Base-by-base conservation (phyloP, 208 protist genomes). In the Tetramitus jugosus region DNA sequence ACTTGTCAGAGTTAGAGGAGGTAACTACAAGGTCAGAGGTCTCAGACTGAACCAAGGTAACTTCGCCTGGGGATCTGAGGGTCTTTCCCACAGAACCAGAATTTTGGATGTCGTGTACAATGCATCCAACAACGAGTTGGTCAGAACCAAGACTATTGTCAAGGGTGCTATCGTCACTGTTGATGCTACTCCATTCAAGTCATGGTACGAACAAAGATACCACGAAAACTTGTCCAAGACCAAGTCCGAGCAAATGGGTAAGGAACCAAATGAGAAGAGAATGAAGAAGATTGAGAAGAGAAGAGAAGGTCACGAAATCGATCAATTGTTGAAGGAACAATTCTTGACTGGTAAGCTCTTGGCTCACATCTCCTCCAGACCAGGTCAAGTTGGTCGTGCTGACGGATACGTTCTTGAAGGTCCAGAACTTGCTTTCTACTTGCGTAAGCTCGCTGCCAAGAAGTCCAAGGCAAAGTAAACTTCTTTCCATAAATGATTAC, bases 21-120 rank as follows among this genome's bases (percentile, higher is more conserved):
- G 97, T 78, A 96, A 98, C 93, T 89, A 90, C 82, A 99, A 99
- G 90, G 92, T 94, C 83, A 92, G 98, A 80, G 98, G 95, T 67
- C 91, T 99, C 43, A 95, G 97, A 85, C 91, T 99, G 7, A 95
- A 99, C 67, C 91, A 84, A 80, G 97, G 97, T 82, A 99, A 98
- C 91, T 99, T 98, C 86, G 88, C 93, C 52, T 99, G 97, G 97
- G 90, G 81, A 60, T 89, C 88, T 62, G 88, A 94, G 84, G 81
- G 49, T 37, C 68, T 86, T 43, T 90, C 95, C 75, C 87, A 91
- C 80, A 95, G 94, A 83, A 89, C 90, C 68, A 91, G 95, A 81
- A 97, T 99, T 80, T 77, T 99, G 62, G 93, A 97, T 80, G 97
- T 99, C n/a, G 96, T 98, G 65, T 99, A 99, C 94, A 99, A 99